Evolutionary conservation across 1,284 basidiomycete genomes (phyloP).

Genomic region (Cutaneotrichosporon mucoides): DNA sequence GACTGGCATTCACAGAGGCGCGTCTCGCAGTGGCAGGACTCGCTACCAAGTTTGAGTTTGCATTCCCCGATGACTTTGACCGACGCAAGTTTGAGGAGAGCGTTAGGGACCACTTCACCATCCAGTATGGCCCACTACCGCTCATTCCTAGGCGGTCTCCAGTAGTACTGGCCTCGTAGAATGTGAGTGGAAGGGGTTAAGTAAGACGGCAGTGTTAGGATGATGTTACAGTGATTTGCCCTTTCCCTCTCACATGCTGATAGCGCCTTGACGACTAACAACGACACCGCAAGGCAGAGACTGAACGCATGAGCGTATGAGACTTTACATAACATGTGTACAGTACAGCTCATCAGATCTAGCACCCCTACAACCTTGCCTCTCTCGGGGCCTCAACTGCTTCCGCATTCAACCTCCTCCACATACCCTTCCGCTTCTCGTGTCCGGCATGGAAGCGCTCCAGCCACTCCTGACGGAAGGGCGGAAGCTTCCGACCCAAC

Average conservation of each 20-base stretch:
- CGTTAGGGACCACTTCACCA: slow-evolving; percentile 12
- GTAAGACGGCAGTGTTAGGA: too few relatives aligned
- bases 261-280: too few relatives aligned
- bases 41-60: slow-evolving; percentile 5
- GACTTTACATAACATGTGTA: too few relatives aligned
- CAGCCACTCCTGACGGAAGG: slow-evolving; percentile 9
- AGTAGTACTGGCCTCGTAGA: neutral
- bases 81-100: slow-evolving; percentile 5
- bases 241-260: too few relatives aligned
- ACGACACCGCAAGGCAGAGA: too few relatives aligned
- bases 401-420: slow-evolving; percentile 6
- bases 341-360: too few relatives aligned
- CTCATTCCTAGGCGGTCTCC: neutral
- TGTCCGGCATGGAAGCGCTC: slow-evolving; percentile 8
- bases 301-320: too few relatives aligned
- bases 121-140: slow-evolving; percentile 4
- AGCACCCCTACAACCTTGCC: too few relatives aligned
- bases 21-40: slow-evolving; percentile 6
- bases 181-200: too few relatives aligned
- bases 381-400: neutral
- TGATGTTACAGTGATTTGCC: too few relatives aligned
- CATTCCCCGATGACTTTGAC: slow-evolving; percentile 3
- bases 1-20: slow-evolving; percentile 8
- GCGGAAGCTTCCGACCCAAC: slow-evolving; percentile 4
- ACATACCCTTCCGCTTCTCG: slow-evolving; percentile 11